Percentiles rank a stretch among this genome's conserved stretches.
Evolutionary conservation across 2,329 filamentous ascomycete genomes (phyloP).

Genomic region (Arthrobotrys entomopaga): DNA sequence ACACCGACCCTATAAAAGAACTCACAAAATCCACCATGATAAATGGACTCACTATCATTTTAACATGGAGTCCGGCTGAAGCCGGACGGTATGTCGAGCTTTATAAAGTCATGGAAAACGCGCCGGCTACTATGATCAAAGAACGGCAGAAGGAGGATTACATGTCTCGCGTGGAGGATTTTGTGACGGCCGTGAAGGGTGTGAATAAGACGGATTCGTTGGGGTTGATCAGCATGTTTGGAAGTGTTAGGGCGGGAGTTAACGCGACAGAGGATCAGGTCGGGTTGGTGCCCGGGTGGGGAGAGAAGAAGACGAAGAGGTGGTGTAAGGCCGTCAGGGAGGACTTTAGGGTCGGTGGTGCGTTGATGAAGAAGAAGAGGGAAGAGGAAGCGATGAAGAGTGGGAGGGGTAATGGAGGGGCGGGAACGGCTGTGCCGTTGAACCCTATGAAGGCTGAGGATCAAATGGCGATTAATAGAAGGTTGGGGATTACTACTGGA

Average conservation of each 20-base stretch:
- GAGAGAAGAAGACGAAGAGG: slow-evolving; percentile 85
- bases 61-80: slow-evolving; percentile 95
- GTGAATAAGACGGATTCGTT: slow-evolving; percentile 96
- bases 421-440: slow-evolving; percentile 67
- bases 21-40: slow-evolving; percentile 90
- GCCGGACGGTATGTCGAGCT: slow-evolving; percentile 92
- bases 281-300: slow-evolving; percentile 87
- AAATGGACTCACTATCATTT: slow-evolving; percentile 89
- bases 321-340: slow-evolving; percentile 41
- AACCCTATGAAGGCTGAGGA: slow-evolving; percentile 30
- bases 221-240: slow-evolving; percentile 89
- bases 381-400: slow-evolving; percentile 83
- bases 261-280: slow-evolving; percentile 90
- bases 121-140: slow-evolving; percentile 81
- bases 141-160: slow-evolving; percentile 86
- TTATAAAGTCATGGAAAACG: slow-evolving; percentile 93
- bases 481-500: slow-evolving; percentile 47
- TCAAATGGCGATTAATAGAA: slow-evolving; percentile 55
- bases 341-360: slow-evolving; percentile 53
- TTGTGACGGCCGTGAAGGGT: slow-evolving; percentile 86
- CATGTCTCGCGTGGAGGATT: slow-evolving; percentile 86
- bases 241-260: slow-evolving; percentile 83
- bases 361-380: slow-evolving; percentile 35
- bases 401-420: slow-evolving; percentile 84
- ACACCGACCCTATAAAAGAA: slow-evolving; percentile 88